Evolutionary conservation across 768 basidiomycete genomes (phyloP).

Genomic region (Coprinellus micaceus): DNA sequence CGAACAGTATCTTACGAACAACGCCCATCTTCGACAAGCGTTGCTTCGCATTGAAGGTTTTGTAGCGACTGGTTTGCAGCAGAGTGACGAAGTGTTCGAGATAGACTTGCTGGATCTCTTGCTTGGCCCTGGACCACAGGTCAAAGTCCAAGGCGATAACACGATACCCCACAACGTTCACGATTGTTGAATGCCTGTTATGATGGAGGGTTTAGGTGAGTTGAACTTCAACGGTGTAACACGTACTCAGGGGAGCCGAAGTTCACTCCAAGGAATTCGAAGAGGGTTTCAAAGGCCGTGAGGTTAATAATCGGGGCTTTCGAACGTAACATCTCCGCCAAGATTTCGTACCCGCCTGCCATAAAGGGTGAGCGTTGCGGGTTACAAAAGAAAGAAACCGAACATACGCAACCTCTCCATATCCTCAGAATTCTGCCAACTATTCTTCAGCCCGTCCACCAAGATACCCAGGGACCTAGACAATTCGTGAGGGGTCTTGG

Average conservation of each 20-base stretch:
- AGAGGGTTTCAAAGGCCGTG: constrained; percentile 76
- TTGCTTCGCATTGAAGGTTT: constrained; percentile 73
- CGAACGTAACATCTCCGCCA: constrained; percentile 65
- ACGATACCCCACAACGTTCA: constrained; percentile 78
- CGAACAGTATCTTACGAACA: constrained; percentile 76
- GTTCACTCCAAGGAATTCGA: constrained; percentile 84
- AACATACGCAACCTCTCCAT: constrained; percentile 82
- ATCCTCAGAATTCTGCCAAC: constrained; percentile 93
- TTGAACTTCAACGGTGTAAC: neutral
- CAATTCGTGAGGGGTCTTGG: constrained; percentile 72
- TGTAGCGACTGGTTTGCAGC: constrained; percentile 66
- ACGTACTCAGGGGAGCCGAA: constrained; percentile 78
- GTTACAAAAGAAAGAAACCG: neutral
- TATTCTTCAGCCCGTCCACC: constrained; percentile 73
- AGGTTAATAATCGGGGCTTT: constrained; percentile 77
- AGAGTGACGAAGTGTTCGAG: constrained; percentile 81
- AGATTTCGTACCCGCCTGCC: constrained; percentile 85
- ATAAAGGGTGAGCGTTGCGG: neutral
- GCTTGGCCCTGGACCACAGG: constrained; percentile 72
- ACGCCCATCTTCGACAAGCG: constrained; percentile 69
- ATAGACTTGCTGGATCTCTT: constrained; percentile 74
- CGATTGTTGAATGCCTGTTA: constrained; percentile 71
- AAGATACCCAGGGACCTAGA: constrained; percentile 70
- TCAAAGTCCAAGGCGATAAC: constrained; percentile 87
- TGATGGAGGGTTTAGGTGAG: neutral